Percentiles rank a stretch among this genome's conserved stretches.
Conservation (phyloP, 257 asterid species). For the Solanum ossicruentum region DNA sequence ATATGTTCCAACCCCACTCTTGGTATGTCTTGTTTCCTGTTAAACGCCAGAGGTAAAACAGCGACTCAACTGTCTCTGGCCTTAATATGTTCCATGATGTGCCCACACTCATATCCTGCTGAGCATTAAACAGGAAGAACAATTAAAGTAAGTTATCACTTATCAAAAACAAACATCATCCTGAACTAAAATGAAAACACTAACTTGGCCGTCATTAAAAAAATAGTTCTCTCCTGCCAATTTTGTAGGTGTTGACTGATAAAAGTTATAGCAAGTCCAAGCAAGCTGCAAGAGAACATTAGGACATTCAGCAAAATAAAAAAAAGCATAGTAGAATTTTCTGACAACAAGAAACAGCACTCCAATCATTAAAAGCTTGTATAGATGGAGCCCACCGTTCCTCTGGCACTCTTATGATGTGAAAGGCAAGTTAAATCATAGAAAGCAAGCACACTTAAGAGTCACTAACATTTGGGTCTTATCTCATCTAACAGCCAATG, state of each 20-base stretch:
- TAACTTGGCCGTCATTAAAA: slow-evolving; percentile 72
- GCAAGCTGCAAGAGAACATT: slow-evolving; percentile 60
- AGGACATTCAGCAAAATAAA: not conserved
- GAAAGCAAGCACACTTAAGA: not conserved
- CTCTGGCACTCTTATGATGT: not conserved
- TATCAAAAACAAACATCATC: not conserved
- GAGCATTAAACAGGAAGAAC: not conserved
- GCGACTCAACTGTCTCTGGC: slow-evolving; percentile 99
- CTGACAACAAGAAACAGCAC: not conserved
- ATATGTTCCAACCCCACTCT: slow-evolving; percentile 99
- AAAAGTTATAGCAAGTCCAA: slow-evolving; percentile 99
- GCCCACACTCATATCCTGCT: slow-evolving; percentile 94
- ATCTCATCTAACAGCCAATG: not conserved
- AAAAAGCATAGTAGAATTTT: not conserved
- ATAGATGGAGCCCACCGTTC: not conserved
- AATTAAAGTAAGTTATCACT: not conserved
- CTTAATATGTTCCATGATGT: slow-evolving; percentile 99
- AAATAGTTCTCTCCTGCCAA: slow-evolving; percentile 98
- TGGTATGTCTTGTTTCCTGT: slow-evolving; percentile 97
- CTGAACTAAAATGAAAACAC: not conserved
- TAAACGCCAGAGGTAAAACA: slow-evolving; percentile 95
- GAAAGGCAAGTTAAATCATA: not conserved
- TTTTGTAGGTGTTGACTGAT: slow-evolving; percentile 93
- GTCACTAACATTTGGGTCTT: not conserved
- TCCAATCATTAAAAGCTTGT: not conserved